Evolutionary conservation across 139 green algal genomes (phyloP).

Genomic region (Chlamydomonas sphaeroides): DNA sequence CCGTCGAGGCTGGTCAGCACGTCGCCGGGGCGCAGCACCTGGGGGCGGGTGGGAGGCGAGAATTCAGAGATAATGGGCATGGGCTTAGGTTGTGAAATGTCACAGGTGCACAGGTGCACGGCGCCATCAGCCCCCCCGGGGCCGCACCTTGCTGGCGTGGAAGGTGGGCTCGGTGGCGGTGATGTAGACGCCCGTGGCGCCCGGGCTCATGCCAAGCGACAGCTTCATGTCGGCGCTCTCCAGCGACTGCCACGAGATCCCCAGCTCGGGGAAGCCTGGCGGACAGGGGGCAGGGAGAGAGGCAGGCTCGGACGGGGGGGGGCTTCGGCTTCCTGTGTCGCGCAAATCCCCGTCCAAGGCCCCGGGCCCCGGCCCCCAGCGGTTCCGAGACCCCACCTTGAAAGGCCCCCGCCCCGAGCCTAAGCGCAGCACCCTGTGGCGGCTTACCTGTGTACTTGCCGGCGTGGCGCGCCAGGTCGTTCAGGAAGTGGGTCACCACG

Average conservation of each 20-base stretch:
- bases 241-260: slow-evolving; percentile 90
- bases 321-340: too few species aligned
- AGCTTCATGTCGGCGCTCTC: slow-evolving; percentile 80
- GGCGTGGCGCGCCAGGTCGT: slow-evolving; percentile 78
- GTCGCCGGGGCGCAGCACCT: slow-evolving; percentile 50
- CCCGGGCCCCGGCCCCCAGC: too few species aligned
- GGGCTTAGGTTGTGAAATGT: too few species aligned
- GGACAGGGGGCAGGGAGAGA: neutral
- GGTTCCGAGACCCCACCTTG: too few species aligned
- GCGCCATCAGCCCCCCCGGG: too few species aligned
- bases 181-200: slow-evolving; percentile 56
- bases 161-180: slow-evolving; percentile 57
- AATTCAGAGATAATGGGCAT: too few species aligned
- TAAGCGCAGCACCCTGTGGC: too few species aligned
- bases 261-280: slow-evolving; percentile 80
- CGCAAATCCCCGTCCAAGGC: too few species aligned
- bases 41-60: neutral
- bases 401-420: too few species aligned
- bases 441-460: slow-evolving; percentile 77
- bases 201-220: slow-evolving; percentile 65
- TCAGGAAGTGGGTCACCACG: slow-evolving; percentile 94
- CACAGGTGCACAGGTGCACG: too few species aligned
- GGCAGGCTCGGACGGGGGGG: too few species aligned
- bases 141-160: slow-evolving; percentile 35
- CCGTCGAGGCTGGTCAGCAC: slow-evolving; percentile 61